phyloP scores from a whole-genome alignment of 1,284 basidiomycete genomes.

The Fomes fomentarius region DNA sequence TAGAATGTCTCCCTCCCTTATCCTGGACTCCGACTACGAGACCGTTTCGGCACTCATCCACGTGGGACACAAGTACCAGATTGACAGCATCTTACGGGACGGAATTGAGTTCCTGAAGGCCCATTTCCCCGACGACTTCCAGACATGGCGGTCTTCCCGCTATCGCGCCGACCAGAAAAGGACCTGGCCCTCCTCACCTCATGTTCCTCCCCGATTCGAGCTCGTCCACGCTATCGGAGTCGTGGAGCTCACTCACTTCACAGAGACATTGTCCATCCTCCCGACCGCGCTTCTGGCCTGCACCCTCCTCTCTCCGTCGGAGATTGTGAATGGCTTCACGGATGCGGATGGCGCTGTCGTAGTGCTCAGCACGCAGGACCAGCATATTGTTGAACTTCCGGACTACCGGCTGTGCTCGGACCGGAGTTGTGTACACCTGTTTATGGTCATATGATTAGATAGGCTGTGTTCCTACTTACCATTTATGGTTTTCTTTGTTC shows the following conservation, averaged over 20 bases:
- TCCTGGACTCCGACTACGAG: no score
- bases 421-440: no score
- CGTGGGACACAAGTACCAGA: constrained; percentile 12
- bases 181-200: background rate
- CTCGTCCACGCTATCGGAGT: background rate
- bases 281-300: constrained; percentile 1
- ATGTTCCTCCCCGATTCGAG: constrained; percentile 28
- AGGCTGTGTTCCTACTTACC: no score
- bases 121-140: background rate
- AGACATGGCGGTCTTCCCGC: no score
- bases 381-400: no score
- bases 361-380: no score
- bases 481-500: no score
- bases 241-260: constrained; percentile 6
- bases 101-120: background rate
- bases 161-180: no score
- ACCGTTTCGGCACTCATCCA: constrained; percentile 3
- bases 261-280: background rate
- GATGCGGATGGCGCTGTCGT: constrained; percentile 3
- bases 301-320: background rate
- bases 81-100: background rate
- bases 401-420: no score
- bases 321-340: background rate
- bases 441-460: no score
- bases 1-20: no score